A percentile compares a stretch with the other conserved stretches of the same genome.
Conservation (phyloP, 1,284 basidiomycete genomes). For the Meripilus lineatus region DNA sequence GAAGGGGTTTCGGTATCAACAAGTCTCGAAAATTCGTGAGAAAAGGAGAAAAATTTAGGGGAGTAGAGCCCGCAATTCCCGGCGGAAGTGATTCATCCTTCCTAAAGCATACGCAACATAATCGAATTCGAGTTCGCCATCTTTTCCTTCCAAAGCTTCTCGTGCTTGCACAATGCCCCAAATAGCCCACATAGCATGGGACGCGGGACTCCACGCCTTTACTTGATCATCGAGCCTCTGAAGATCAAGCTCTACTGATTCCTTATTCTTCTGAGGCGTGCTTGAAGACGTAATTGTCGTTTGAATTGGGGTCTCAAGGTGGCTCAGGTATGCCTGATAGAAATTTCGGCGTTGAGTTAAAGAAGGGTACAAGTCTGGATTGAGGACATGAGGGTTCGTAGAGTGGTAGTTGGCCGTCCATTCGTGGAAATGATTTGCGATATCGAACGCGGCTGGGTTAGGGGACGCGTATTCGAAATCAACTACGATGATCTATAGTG, state of each 20-base stretch:
- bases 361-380: slow-evolving; percentile 70
- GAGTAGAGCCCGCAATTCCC: slow-evolving; percentile 43
- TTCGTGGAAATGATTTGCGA: slow-evolving; percentile 95
- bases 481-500: slow-evolving; percentile 78
- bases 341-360: slow-evolving; percentile 73
- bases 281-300: slow-evolving; percentile 17
- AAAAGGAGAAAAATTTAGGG: too few relatives aligned
- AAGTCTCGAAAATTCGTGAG: too few relatives aligned
- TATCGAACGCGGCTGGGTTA: slow-evolving; percentile 88
- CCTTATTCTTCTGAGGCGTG: background rate
- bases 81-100: slow-evolving; percentile 59
- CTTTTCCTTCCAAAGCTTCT: slow-evolving; percentile 67
- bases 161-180: slow-evolving; percentile 91
- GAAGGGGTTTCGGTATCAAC: background rate
- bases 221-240: slow-evolving; percentile 71
- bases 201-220: slow-evolving; percentile 79
- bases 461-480: slow-evolving; percentile 94
- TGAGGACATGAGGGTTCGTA: slow-evolving; percentile 68
- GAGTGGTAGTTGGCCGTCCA: slow-evolving; percentile 91
- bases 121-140: slow-evolving; percentile 66
- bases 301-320: slow-evolving; percentile 22
- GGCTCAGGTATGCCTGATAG: slow-evolving; percentile 76
- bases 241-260: slow-evolving; percentile 35
- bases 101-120: slow-evolving; percentile 69
- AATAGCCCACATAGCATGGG: slow-evolving; percentile 85